phyloP scores from a whole-genome alignment of 2,329 filamentous ascomycete species.

The Didymella exigua region DNA sequence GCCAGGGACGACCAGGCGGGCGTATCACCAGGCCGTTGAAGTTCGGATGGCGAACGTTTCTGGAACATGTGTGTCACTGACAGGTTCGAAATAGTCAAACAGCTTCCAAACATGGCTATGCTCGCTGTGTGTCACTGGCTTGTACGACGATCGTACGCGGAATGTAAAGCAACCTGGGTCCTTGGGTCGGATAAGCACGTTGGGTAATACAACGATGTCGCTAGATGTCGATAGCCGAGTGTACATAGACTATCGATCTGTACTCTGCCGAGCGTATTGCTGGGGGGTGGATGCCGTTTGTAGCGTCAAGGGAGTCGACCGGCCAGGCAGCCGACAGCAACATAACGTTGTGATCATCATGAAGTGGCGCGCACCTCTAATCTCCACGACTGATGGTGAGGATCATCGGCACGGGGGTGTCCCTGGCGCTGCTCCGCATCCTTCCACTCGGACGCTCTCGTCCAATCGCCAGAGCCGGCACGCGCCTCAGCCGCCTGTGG shows the following conservation, averaged over 20 bases:
- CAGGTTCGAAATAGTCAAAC: constrained; percentile 18
- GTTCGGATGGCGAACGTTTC: constrained; percentile 20
- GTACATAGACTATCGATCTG: constrained; percentile 19
- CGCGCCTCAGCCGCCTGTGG: constrained; percentile 17
- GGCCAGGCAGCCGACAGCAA: background rate
- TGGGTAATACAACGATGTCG: constrained; percentile 7
- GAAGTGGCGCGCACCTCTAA: constrained; percentile 1
- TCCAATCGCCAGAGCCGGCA: constrained; percentile 14
- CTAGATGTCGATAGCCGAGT: constrained; percentile 8
- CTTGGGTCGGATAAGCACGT: constrained; percentile 14
- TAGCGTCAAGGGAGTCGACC: constrained; percentile 1
- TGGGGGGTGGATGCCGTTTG: background rate
- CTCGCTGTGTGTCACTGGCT: constrained; percentile 10
- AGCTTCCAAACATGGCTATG: constrained; percentile 14
- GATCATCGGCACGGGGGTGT: constrained; percentile 12
- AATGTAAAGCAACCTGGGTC: constrained; percentile 16
- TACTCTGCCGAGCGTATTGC: constrained; percentile 6
- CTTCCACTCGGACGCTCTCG: background rate
- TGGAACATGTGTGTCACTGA: constrained; percentile 26
- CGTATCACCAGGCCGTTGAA: constrained; percentile 16
- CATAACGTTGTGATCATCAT: background rate
- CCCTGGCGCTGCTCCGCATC: constrained; percentile 4
- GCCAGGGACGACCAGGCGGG: background rate
- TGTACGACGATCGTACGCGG: constrained; percentile 6
- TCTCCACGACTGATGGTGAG: constrained; percentile 13